These are phyloP conservation scores for Escallonia rubra DNA, from an alignment of 129 eudicot species.

Conservation along the genomic window DNA sequence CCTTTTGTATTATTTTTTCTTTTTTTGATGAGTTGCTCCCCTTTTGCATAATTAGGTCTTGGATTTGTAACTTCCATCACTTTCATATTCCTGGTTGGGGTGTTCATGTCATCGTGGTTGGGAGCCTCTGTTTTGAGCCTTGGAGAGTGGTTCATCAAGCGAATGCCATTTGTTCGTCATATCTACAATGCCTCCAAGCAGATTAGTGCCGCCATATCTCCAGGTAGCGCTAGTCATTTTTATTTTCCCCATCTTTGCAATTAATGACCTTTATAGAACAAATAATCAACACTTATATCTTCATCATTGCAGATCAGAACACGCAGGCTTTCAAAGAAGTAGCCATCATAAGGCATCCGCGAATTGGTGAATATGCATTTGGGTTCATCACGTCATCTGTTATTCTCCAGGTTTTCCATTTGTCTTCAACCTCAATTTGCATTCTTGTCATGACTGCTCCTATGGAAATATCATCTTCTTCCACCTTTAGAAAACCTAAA, in stretches of 20 bases:
- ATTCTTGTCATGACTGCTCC: background rate
- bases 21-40: background rate
- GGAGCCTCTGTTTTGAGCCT: constrained; percentile 72
- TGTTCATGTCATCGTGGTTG: constrained; percentile 93
- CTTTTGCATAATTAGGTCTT: constrained; percentile 29
- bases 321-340: constrained; percentile 85
- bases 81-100: constrained; percentile 73
- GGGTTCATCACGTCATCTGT: constrained; percentile 89
- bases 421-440: background rate
- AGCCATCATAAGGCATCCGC: constrained; percentile 84
- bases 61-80: constrained; percentile 78
- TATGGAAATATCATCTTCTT: background rate
- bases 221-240: constrained; percentile 34
- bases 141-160: constrained; percentile 80
- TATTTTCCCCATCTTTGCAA: background rate
- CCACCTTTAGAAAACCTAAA: background rate
- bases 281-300: constrained; percentile 1
- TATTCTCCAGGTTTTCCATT: constrained; percentile 53
- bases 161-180: constrained; percentile 81
- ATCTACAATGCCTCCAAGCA: constrained; percentile 83
- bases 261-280: background rate
- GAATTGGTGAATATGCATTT: constrained; percentile 89
- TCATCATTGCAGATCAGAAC: constrained; percentile 61
- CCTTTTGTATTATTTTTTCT: background rate
- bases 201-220: constrained; percentile 82